Base-by-base conservation (phyloP, 2,329 filamentous ascomycete genomes). In the Monilinia polystroma region DNA sequence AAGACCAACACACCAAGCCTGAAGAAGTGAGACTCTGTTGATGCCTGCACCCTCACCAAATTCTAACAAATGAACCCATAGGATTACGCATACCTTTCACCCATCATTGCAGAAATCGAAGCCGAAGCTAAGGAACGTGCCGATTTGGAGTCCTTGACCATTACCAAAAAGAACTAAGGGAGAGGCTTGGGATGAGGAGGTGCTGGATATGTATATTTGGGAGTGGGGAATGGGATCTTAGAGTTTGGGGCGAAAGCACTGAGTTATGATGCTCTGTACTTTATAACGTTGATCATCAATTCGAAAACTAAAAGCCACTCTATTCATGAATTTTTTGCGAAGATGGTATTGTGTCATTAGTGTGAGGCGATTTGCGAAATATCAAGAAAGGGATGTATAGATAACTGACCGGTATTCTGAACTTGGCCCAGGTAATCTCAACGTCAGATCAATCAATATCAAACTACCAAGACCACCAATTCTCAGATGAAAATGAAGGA, bases 101-200 rank as follows among this genome's bases (percentile, higher is more conserved):
- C 85, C 49, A 85, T 90, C 77, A 90, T 92, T 78, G 80, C 82
- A 72, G 86, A 90, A 78, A 85, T 92, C 74, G 87, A 90, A 80
- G 81, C 83, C 66, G 88, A 90, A 81, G 78, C 81, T 72, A 84
- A 83, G 75, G 89, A 92, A 80, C 85, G 88, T 72, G 82, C 83
- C 72, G 88, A 91, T 76, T 80, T 91, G 73, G 89, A 91, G 78
- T 81, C 84, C 71, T 83, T 91, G 81, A 80, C 85, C 69, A 80
- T 90, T 73, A 83, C 81, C 43, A 75, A 73, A 69, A 73, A 72
- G 69, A 43, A 43, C 12, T 68, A 52, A 67, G 66, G 55, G 62
- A 55, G 4, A 41, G 10, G 54, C n/a, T 43, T 38, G 45, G 51
- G 53, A 45, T 64, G 57, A 47, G 20, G 32, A 43, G 23, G 55